A percentile compares a stretch with the other conserved stretches of the same genome.
Evolutionary conservation across 108 stramenopile genomes (phyloP).

Genomic region (Skeletonema tropicum): DNA sequence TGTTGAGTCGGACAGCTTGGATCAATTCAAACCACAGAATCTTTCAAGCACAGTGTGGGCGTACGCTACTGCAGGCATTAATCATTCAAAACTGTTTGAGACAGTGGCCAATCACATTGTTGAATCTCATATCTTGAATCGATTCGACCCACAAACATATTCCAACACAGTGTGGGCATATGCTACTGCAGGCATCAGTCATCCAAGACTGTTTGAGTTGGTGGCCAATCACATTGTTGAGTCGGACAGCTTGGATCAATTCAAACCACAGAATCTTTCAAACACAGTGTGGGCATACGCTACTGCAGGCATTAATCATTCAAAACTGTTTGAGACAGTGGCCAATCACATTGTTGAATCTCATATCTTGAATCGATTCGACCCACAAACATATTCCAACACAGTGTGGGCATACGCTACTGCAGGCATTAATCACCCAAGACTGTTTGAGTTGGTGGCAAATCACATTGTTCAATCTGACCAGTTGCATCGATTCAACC

Average conservation of each 20-base stretch:
- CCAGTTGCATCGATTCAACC: not conserved
- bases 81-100: constrained; percentile 22
- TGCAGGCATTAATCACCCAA: constrained; percentile 6
- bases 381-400: too few species aligned
- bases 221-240: constrained; percentile 12
- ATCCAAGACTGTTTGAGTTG: constrained; percentile 15
- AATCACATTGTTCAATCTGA: not conserved
- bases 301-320: not conserved
- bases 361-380: not conserved
- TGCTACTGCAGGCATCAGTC: constrained; percentile 21
- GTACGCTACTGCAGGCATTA: constrained; percentile 14
- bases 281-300: constrained; percentile 48
- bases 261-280: too few species aligned
- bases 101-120: too few species aligned
- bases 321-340: not conserved
- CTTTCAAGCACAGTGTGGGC: too few species aligned
- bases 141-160: not conserved
- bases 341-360: too few species aligned
- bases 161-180: not conserved
- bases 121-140: too few species aligned
- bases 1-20: too few species aligned
- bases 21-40: not conserved
- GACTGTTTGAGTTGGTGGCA: constrained; percentile 18
- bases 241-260: too few species aligned
- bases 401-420: constrained; percentile 22